These are phyloP conservation scores for Adansonia madagascariensis DNA, from an alignment of 441 rosid species.

Conservation along the genomic window DNA sequence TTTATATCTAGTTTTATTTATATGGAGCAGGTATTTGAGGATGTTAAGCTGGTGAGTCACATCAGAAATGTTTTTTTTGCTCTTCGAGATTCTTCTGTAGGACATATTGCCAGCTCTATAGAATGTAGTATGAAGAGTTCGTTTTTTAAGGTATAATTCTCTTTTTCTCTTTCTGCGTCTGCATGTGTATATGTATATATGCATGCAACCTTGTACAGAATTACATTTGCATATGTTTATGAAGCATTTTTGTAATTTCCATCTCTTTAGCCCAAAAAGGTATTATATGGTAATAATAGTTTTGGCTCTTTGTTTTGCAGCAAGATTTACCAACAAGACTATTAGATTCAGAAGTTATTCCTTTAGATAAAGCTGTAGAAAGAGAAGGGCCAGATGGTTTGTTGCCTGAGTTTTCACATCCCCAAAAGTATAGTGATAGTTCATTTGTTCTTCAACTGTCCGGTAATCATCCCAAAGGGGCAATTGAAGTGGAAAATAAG, in stretches of 20 bases:
- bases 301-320: constrained; percentile 46
- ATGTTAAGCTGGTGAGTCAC: constrained; percentile 61
- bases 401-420: constrained; percentile 39
- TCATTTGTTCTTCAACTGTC: constrained; percentile 41
- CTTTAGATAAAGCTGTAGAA: constrained; percentile 47
- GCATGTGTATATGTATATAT: not conserved
- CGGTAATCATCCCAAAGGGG: constrained; percentile 38
- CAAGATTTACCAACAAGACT: constrained; percentile 46
- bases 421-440: constrained; percentile 36
- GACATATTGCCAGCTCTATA: constrained; percentile 44
- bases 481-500: constrained; percentile 43
- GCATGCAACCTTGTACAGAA: not conserved
- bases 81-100: constrained; percentile 57
- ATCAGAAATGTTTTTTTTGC: constrained; percentile 62
- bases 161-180: constrained; percentile 26
- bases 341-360: constrained; percentile 45
- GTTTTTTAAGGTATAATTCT: constrained; percentile 49
- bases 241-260: constrained; percentile 6
- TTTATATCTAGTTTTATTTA: constrained; percentile 26
- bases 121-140: constrained; percentile 49
- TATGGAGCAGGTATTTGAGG: constrained; percentile 69
- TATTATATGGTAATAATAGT: constrained; percentile 28
- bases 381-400: constrained; percentile 41
- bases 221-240: constrained; percentile 7
- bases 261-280: not conserved